Conservation (phyloP, 2,329 filamentous ascomycete genomes). For the Curvularia spicifera region DNA sequence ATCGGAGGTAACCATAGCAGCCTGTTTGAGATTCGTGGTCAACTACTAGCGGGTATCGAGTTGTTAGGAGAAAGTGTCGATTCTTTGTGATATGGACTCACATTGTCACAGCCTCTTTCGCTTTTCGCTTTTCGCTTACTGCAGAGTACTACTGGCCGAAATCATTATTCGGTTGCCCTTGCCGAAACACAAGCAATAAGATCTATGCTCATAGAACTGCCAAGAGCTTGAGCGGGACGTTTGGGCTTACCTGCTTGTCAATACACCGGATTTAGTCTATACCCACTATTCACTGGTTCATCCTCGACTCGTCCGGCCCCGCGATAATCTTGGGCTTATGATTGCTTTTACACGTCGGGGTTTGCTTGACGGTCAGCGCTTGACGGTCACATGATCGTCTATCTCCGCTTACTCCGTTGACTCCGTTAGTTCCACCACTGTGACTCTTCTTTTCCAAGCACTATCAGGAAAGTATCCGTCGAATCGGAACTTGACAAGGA, state of each 20-base stretch:
- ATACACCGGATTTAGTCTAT: neutral
- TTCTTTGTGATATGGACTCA: neutral
- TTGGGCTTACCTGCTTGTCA: conserved; percentile 2
- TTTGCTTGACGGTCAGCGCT: neutral
- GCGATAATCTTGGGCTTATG: neutral
- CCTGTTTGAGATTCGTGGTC: neutral
- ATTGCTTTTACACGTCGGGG: neutral
- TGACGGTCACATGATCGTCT: conserved; percentile 3
- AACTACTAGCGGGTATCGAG: neutral
- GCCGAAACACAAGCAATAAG: too few species aligned
- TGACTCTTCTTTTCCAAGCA: neutral
- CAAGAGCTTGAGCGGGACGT: neutral
- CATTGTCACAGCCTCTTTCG: neutral
- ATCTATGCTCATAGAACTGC: neutral
- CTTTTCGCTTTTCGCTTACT: neutral
- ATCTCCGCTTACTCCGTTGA: conserved; percentile 16
- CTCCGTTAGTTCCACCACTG: neutral
- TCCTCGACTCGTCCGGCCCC: conserved; percentile 1
- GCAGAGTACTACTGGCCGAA: neutral
- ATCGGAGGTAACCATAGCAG: neutral
- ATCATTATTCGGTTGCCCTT: neutral
- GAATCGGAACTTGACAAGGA: neutral
- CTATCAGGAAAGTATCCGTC: neutral
- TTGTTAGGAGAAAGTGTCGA: neutral
- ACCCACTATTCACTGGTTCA: neutral